Percentiles rank a stretch among this genome's conserved stretches.
These are phyloP conservation scores for Stropharia rugosoannulata DNA, from an alignment of 768 basidiomycete species.

Conservation along the genomic window DNA sequence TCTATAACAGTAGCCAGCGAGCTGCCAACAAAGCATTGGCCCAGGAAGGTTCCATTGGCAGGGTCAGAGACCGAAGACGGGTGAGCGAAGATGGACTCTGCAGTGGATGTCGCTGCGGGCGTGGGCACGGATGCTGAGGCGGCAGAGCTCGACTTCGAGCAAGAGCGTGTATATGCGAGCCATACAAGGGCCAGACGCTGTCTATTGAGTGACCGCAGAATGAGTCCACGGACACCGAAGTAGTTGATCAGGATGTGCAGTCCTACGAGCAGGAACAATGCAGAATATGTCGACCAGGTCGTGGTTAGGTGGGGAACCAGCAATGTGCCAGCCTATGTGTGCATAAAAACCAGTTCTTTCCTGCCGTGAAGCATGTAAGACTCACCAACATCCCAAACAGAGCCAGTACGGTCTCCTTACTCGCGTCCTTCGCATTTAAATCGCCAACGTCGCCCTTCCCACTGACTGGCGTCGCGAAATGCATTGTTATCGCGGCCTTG, in stretches of 20 bases:
- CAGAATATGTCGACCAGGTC: constrained; percentile 44
- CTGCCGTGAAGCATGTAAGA: not conserved
- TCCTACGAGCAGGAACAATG: constrained; percentile 48
- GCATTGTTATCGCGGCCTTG: constrained; percentile 66
- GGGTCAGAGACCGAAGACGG: constrained; percentile 39
- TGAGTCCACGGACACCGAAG: constrained; percentile 55
- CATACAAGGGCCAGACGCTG: constrained; percentile 58
- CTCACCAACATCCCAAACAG: constrained; percentile 67
- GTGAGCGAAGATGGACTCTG: constrained; percentile 44
- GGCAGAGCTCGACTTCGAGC: not conserved
- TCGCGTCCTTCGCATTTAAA: constrained; percentile 69
- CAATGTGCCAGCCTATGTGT: constrained; percentile 53
- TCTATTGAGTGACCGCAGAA: constrained; percentile 56
- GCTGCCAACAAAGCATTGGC: constrained; percentile 47
- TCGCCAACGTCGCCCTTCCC: constrained; percentile 67
- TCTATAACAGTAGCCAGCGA: constrained; percentile 37
- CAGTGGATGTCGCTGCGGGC: constrained; percentile 37
- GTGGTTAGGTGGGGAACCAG: constrained; percentile 56
- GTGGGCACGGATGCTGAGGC: constrained; percentile 15
- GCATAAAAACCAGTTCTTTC: not conserved
- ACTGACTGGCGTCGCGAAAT: constrained; percentile 53
- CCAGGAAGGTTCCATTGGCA: constrained; percentile 32
- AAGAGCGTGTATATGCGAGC: constrained; percentile 34
- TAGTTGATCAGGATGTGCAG: constrained; percentile 62
- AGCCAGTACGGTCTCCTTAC: constrained; percentile 69